Evolutionary conservation across 345 rosid species (phyloP), one percentile per base, ranked within the genome.

Genomic region (Populus tremula): DNA sequence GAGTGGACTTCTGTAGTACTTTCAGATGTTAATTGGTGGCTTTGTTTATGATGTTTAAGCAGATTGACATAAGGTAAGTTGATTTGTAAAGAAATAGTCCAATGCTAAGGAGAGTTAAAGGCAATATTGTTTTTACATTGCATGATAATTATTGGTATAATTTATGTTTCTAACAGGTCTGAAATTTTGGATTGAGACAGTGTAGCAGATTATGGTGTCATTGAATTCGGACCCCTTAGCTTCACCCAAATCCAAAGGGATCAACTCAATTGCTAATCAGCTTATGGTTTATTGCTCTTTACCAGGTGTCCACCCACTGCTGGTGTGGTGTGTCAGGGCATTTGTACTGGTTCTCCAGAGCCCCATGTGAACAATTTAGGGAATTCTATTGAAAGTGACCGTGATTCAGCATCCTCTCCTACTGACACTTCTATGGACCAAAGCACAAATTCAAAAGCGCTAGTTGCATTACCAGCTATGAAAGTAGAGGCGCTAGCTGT

Each of bases 401-500:
- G 87, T 85, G 98, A 91, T 78, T 91, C 92, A 21, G 94, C 92
- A 71, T 87, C 97, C 77, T 91, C 95, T 67, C 88, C 91, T 35
- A 62, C 84, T 62, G 85, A 83, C 59, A 39, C 83, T 80, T 85
- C 90, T 67, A 79, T 78, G 59, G 87, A 82, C 68, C 87, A 85
- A 86, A 79, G 79, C 78, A 79, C 84, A 59, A 76, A 89, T 65
- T 90, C 94, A 3, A 91, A 92, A 83, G 97, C 97, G 10, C 75
- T 94, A 82, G 82, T 92, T 79, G 84, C 93, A 49, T 86, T 92
- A 25, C 81, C 95, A 27, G 77, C 96, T 43, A 77, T 91, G 85
- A 87, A 85, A 69, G 83, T 82, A 70, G 93, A 88, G 79, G 88
- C 93, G 11, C 80, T 90, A 47, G 80, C 88, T 41, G 82, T 89